Percentiles rank a stretch among this genome's conserved stretches.
phyloP scores from a whole-genome alignment of 495 filamentous ascomycete species.

The Neurospora intermedia region DNA sequence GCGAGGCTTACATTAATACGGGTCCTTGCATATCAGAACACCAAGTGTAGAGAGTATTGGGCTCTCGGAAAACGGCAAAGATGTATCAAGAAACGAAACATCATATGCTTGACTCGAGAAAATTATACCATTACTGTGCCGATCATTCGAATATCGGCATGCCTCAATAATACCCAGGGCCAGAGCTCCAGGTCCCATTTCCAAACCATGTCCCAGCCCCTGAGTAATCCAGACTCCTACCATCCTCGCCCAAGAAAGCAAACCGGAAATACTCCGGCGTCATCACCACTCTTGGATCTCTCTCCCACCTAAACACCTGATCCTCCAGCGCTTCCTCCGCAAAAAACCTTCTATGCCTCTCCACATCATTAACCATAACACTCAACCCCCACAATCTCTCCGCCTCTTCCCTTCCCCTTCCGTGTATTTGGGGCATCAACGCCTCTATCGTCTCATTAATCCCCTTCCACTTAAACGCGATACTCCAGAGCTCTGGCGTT shows the following conservation, averaged over 20 bases:
- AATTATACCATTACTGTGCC: not conserved
- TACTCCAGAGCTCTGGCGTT: slow-evolving; percentile 16
- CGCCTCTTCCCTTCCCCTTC: not conserved
- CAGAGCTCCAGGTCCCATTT: slow-evolving; percentile 18
- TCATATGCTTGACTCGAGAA: not conserved
- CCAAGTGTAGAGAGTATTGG: not conserved
- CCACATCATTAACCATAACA: slow-evolving; percentile 21
- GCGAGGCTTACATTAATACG: not conserved
- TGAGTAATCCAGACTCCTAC: slow-evolving; percentile 10
- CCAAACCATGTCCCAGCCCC: slow-evolving; percentile 19
- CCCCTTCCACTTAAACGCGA: slow-evolving; percentile 45
- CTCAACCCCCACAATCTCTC: slow-evolving; percentile 11
- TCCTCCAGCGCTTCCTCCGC: slow-evolving; percentile 8
- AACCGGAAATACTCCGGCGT: slow-evolving; percentile 18
- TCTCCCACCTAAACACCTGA: slow-evolving; percentile 12
- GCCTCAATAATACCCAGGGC: slow-evolving; percentile 10
- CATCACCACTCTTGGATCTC: slow-evolving; percentile 1
- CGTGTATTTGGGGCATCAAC: not conserved
- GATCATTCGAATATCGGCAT: no score
- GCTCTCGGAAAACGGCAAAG: not conserved
- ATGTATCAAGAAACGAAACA: not conserved
- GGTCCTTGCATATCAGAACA: not conserved
- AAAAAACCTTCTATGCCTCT: slow-evolving; percentile 18
- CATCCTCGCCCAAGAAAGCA: slow-evolving; percentile 7
- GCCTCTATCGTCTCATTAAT: not conserved